Base-by-base conservation (phyloP, 257 asterid species). In the Verbena officinalis region DNA sequence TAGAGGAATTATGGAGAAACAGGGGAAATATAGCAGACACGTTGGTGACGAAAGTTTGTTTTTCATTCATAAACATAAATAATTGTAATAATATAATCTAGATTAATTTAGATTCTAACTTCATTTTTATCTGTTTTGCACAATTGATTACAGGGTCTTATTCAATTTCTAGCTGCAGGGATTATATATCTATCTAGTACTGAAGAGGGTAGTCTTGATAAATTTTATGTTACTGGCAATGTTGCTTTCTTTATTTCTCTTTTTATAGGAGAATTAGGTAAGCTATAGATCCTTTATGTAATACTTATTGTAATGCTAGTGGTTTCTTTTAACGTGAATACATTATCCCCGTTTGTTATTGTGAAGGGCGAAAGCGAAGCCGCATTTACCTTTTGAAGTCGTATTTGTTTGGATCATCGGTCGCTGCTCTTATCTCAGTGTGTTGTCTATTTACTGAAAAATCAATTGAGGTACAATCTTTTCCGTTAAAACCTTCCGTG, bases 291-390 rank as follows among this genome's bases (percentile, higher is more conserved):
- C 42, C 38, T 64, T 64, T 9, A 23, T 39, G 44, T 43, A 4
- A 42, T 62, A 14, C 62, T 42, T 59, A 49, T 27, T 33, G 1
- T 36, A n/a, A 38, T 14, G 20, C 30, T 33, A 12, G 7, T 8
- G 22, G 55, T 33, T 30, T 49, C 48, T 42, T 36, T 9, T 34
- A 21, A 21, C 33, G 33, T 5, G 27, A 34, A 36, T 55, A 14
- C 55, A 45, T 42, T 39, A 33, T 31, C 5, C 27, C 62, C 24
- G 9, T 21, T 62, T 76, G 22, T 59, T 50, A 8, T 56, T 61
- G 50, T 74, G 77, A 72, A 92, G 98, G 98, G 67, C 82, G 90
- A 55, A 90, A 80, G 61, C 84, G 90, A 50, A 93, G 90, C 80
- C 78, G 79, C 20, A 68, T 62, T 65, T 72, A 23, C 62, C 80